phyloP scores from a whole-genome alignment of 2,329 filamentous ascomycete species.

The Sarocladium oryzae region DNA sequence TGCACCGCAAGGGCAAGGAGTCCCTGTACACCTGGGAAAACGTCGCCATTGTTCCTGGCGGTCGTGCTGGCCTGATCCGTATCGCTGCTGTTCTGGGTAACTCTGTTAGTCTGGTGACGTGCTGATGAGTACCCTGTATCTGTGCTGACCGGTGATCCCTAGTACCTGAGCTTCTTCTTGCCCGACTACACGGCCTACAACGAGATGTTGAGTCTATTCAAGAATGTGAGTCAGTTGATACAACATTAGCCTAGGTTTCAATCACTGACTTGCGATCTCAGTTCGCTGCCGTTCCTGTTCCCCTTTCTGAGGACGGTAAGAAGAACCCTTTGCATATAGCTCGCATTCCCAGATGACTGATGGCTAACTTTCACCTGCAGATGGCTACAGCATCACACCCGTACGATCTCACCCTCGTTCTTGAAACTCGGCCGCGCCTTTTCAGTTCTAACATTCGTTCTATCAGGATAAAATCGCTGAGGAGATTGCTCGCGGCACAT shows the following conservation, averaged over 20 bases:
- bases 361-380: constrained; percentile 24
- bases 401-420: background rate
- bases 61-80: constrained; percentile 84
- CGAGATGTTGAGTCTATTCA: constrained; percentile 93
- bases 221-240: constrained; percentile 54
- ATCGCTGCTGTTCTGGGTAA: constrained; percentile 93
- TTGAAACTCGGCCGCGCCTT: background rate
- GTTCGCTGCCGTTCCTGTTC: constrained; percentile 83
- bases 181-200: constrained; percentile 96
- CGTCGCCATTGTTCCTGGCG: constrained; percentile 91
- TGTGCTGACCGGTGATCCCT: background rate
- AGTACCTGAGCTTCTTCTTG: constrained; percentile 86
- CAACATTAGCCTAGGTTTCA: background rate
- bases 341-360: background rate
- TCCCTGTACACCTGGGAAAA: constrained; percentile 97
- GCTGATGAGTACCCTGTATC: background rate
- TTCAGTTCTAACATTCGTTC: background rate
- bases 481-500: constrained; percentile 78
- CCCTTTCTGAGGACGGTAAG: constrained; percentile 59
- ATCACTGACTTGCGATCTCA: constrained; percentile 23
- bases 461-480: constrained; percentile 73
- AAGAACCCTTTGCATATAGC: too few species aligned
- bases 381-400: constrained; percentile 85
- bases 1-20: constrained; percentile 79
- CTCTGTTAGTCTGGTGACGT: constrained; percentile 32